These are phyloP conservation scores for Lactarius sanguifluus DNA, from an alignment of 768 basidiomycete species.

Conservation along the genomic window DNA sequence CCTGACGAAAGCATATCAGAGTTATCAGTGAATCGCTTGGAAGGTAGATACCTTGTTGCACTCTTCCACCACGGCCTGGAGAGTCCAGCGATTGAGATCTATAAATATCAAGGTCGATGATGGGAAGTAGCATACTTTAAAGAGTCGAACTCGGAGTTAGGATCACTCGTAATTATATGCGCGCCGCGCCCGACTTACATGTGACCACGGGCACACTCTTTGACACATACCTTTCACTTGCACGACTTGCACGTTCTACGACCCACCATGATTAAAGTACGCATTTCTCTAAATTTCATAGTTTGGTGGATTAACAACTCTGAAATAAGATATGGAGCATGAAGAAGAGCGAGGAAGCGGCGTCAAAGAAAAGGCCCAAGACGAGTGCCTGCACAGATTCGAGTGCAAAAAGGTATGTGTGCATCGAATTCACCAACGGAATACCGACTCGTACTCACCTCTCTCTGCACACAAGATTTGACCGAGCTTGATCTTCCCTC, in stretches of 20 bases:
- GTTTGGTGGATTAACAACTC: constrained; percentile 22
- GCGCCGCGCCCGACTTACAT: neutral
- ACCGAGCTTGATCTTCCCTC: constrained; percentile 95
- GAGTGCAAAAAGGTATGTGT: constrained; percentile 98
- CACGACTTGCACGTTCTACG: constrained; percentile 18
- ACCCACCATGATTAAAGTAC: constrained; percentile 48
- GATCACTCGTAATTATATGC: neutral
- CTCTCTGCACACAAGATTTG: constrained; percentile 56
- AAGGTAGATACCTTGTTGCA: constrained; percentile 55
- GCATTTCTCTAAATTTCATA: constrained; percentile 1
- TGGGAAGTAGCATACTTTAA: constrained; percentile 49
- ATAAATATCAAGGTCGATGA: constrained; percentile 78
- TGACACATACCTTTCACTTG: constrained; percentile 1
- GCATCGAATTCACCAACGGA: constrained; percentile 20
- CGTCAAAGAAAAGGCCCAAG: constrained; percentile 97
- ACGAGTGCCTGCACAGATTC: constrained; percentile 97
- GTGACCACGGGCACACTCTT: constrained; percentile 2
- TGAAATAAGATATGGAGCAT: constrained; percentile 88
- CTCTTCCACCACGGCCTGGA: constrained; percentile 52
- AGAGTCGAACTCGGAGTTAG: neutral
- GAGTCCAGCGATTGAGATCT: constrained; percentile 47
- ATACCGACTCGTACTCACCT: neutral
- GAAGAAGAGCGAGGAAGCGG: constrained; percentile 99
- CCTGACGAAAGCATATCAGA: constrained; percentile 42
- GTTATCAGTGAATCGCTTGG: neutral